Conservation (phyloP, 176 grass and related monocot species). For the Musa beccarii region DNA sequence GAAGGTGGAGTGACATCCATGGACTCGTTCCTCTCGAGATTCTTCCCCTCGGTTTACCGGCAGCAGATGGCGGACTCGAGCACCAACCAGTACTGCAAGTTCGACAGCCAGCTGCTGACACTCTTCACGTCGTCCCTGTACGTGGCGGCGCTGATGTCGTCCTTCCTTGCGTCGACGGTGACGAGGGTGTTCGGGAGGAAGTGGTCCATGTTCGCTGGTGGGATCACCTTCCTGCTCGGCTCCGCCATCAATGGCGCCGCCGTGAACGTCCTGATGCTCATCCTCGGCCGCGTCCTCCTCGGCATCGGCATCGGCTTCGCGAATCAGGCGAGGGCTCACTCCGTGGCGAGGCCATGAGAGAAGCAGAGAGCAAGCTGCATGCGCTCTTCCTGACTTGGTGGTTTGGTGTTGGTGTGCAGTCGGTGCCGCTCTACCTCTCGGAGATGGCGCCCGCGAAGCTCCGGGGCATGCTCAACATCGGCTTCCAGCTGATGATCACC, state of each 20-base stretch:
- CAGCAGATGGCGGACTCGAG: slow-evolving; percentile 15
- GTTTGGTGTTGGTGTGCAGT: neutral
- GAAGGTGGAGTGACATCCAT: slow-evolving; percentile 28
- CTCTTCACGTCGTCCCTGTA: slow-evolving; percentile 34
- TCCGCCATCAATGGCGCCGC: slow-evolving; percentile 23
- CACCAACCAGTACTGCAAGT: slow-evolving; percentile 87
- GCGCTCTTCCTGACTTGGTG: too few species aligned
- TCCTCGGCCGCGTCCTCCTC: slow-evolving; percentile 34
- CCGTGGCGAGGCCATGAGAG: too few species aligned
- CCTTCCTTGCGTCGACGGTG: slow-evolving; percentile 29
- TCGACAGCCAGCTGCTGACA: slow-evolving; percentile 50
- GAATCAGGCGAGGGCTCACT: neutral
- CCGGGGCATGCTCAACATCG: neutral
- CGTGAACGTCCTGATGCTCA: slow-evolving; percentile 26
- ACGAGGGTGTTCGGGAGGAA: slow-evolving; percentile 30
- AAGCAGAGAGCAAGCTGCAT: too few species aligned
- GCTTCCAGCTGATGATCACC: neutral
- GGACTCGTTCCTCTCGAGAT: slow-evolving; percentile 31
- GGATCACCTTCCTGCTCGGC: slow-evolving; percentile 19
- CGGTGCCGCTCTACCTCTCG: neutral
- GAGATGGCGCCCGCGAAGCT: neutral
- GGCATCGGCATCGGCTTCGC: slow-evolving; percentile 46
- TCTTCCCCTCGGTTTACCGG: slow-evolving; percentile 41
- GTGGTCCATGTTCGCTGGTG: slow-evolving; percentile 39
- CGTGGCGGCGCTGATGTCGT: slow-evolving; percentile 27